phyloP scores from a whole-genome alignment of 306 rosid species.

The Malus fusca region DNA sequence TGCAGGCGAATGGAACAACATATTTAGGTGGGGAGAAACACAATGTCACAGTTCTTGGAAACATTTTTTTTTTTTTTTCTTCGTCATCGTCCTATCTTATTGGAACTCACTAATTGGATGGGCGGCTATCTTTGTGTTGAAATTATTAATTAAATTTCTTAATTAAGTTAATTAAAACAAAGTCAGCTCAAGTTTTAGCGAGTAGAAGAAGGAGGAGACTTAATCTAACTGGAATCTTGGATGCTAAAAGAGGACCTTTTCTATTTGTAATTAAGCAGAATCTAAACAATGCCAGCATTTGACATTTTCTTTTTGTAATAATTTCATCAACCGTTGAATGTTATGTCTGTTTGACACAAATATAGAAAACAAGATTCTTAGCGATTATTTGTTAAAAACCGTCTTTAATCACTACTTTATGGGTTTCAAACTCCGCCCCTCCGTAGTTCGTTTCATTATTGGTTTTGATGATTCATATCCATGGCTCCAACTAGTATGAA shows the following conservation, averaged over 20 bases:
- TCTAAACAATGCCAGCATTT: not conserved
- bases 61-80: not conserved
- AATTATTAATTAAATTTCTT: not conserved
- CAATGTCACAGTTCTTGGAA: not conserved
- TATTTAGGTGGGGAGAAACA: not conserved
- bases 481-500: too few relatives aligned
- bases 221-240: conserved; percentile 7
- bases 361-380: not conserved
- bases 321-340: not conserved
- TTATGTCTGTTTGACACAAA: not conserved
- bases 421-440: too few relatives aligned
- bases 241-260: not conserved
- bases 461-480: too few relatives aligned
- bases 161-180: not conserved
- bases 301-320: not conserved
- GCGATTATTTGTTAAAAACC: not conserved
- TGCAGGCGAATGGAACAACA: not conserved
- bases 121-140: not conserved
- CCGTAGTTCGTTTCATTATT: too few relatives aligned
- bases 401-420: too few relatives aligned
- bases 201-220: not conserved
- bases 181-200: not conserved
- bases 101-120: not conserved
- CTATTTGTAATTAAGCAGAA: not conserved
- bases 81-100: not conserved